Evolutionary conservation across 768 basidiomycete genomes (phyloP), one percentile per base, ranked within the genome.

Genomic region (Filobasidium wieringae): DNA sequence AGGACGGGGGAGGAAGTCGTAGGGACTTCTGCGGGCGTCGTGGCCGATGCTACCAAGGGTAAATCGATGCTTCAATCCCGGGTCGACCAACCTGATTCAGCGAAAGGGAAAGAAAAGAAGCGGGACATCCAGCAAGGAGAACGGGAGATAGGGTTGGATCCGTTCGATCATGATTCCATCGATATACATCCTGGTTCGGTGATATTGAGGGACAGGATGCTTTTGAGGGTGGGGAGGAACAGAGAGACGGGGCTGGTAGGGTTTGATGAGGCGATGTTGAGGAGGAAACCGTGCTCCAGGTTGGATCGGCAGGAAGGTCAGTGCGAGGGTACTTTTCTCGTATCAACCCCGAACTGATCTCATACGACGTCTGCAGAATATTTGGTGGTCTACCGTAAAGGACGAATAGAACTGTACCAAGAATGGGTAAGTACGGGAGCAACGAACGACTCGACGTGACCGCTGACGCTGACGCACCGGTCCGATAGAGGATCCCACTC

Each of bases 301-400:
- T 57, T 50, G 34, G 56, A 57, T 29, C 82, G 85, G 1, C 80
- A 78, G 22, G 80, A 83, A 3, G 77, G 80, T 31, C 74, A 84
- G 57, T 68, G 88, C 14, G 76, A 77, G 24, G 81, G 79, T 37
- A n/a, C n/a, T n/a, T n/a, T n/a, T n/a, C 11, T 9, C 36, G 43
- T 19, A 27, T 47, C 24, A 27, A 47, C 2, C 15, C 7, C 29
- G 43, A 47, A 37, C 36, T 22, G n/a, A 24, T 24, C 4, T 5
- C 36, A 37, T n/a, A 9, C 36, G 31, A 33, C 40, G 27, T 85
- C 85, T 80, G 80, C 80, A 30, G 92, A 96, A 69, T 89, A 84
- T 66, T 76, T 92, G 59, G 89, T 93, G 0, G 83, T 83, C 9
- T 95, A 89, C 86, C 80, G 87, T 37, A 81, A 79, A 58, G 80